These are phyloP conservation scores for Pseudognaphalium luteoalbum DNA, from an alignment of 129 eudicot genomes.

Conservation along the genomic window DNA sequence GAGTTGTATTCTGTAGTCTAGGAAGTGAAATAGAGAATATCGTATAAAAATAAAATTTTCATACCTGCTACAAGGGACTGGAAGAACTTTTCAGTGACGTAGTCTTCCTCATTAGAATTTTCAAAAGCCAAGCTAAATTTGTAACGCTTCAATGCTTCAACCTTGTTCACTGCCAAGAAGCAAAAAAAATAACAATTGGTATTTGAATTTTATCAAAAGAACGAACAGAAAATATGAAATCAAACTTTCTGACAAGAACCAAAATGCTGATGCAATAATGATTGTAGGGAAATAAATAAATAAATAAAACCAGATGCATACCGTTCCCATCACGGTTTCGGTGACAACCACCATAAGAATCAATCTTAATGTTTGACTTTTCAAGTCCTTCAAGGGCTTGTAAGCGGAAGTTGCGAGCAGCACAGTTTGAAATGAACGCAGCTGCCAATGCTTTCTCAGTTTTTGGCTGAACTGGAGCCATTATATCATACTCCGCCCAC, in stretches of 20 bases:
- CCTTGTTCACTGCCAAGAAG: conserved; percentile 72
- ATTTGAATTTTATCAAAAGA: conserved; percentile 6
- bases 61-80: conserved; percentile 99
- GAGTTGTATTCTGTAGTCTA: conserved; percentile 10
- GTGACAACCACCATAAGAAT: conserved; percentile 95
- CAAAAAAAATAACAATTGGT: not conserved
- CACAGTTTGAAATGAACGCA: conserved; percentile 96
- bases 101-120: conserved; percentile 95
- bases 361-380: conserved; percentile 62
- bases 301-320: conserved; percentile 17
- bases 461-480: conserved; percentile 92
- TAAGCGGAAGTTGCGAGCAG: conserved; percentile 84
- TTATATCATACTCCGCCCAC: conserved; percentile 97
- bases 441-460: conserved; percentile 90
- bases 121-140: conserved; percentile 96
- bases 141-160: conserved; percentile 75
- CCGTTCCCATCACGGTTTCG: conserved; percentile 86
- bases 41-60: not conserved
- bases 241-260: not conserved
- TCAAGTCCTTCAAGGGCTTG: conserved; percentile 92
- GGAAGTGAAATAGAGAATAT: not conserved
- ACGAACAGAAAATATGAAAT: not conserved
- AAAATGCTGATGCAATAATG: not conserved
- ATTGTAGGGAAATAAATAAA: not conserved
- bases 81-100: conserved; percentile 91